Evolutionary conservation across 2,329 filamentous ascomycete genomes (phyloP), one percentile per base, ranked within the genome.

Genomic region (Truncatella angustata): DNA sequence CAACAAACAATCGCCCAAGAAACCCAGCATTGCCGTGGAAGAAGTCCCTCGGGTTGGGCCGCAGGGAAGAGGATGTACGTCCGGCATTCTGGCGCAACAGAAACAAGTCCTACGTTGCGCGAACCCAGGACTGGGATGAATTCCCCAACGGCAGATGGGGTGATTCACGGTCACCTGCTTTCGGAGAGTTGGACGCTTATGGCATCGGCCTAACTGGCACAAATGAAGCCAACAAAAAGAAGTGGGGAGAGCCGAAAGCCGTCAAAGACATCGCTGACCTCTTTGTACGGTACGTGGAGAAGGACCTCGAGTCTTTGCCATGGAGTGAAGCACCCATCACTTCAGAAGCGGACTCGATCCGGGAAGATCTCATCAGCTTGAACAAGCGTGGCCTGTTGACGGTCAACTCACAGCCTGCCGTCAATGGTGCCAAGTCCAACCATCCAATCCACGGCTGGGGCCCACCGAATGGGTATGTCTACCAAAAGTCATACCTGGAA

Each of bases 91-190:
- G 94, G 94, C 87, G 93, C 62, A 97, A 97, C 73, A 85, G 94
- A 53, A 94, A 96, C 73, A 91, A 94, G 66, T 96, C 92, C 4
- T 99, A 99, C 64, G 86, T 99, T 51, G 86, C 91, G 51, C 90
- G 94, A 51, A 99, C 94, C 1, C 92, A 97, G 68, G 93, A 97
- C 61, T 99, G 94, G 94, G 94, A 99, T 64, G 94, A 99, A 70
- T 99, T 97, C 63, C 94, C 94, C 51, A 99, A 99, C 77, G 94
- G 94, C 43, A 88, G 94, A 70, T 99, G 94, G 94, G 95, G 94
- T 72, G 94, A 99, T 71, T 93, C 92, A 49, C 84, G 94, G 58
- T 97, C 93, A 53, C 94, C 94, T 55, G 94, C 94, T 47, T 99
- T 97, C 65, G 94, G 94, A 64, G 91, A 97, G 71, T 77, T 97